A percentile compares a stretch with the other conserved stretches of the same genome.
phyloP scores from a whole-genome alignment of 1,139 yeast species.

The Candida tetrigidarum region DNA sequence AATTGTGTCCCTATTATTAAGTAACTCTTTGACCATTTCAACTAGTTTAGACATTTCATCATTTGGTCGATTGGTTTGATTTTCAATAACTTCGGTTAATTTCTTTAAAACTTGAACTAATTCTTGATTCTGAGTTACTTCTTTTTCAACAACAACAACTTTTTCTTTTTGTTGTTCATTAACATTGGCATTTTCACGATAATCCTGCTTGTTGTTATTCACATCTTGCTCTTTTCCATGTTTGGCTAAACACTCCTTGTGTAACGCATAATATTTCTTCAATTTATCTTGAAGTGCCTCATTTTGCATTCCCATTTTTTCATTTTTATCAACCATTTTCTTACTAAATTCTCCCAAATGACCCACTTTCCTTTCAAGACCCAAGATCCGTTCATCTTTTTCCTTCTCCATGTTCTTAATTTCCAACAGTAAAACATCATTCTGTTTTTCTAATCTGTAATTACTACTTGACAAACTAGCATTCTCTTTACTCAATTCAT shows the following conservation, averaged over 20 bases:
- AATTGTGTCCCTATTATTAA: not conserved
- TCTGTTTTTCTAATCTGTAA: not conserved
- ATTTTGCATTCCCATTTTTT: not conserved
- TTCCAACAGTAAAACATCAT: not conserved
- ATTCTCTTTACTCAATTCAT: not conserved
- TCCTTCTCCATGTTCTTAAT: not conserved
- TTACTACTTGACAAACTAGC: not conserved
- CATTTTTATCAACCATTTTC: not conserved
- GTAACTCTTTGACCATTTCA: not conserved
- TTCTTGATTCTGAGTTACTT: not conserved
- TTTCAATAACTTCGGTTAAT: not conserved
- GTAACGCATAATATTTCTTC: constrained; percentile 10
- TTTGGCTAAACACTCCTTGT: constrained; percentile 6
- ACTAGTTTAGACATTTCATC: not conserved
- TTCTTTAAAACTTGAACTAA: not conserved
- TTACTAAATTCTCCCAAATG: not conserved
- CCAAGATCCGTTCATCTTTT: not conserved
- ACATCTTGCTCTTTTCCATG: not conserved
- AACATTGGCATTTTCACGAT: not conserved
- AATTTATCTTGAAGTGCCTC: constrained; percentile 7
- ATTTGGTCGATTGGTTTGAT: not conserved
- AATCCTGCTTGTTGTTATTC: not conserved
- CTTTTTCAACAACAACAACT: no score
- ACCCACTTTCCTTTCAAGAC: not conserved
- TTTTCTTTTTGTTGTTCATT: not conserved